These are phyloP conservation scores for Tricholoma bakamatsutake DNA, from an alignment of 768 basidiomycete genomes.

Conservation along the genomic window DNA sequence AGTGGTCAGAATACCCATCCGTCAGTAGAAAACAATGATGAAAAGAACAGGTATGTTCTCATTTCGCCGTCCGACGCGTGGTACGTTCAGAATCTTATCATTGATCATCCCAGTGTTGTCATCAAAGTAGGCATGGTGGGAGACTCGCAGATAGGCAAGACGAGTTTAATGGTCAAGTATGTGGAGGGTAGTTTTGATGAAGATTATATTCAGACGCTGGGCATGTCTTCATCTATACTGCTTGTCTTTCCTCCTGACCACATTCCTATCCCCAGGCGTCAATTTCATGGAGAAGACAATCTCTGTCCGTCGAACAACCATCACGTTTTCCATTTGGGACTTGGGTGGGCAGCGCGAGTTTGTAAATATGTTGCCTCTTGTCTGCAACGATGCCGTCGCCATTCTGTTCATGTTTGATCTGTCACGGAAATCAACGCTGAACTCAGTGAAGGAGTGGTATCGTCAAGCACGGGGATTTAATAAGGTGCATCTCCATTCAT, in stretches of 20 bases:
- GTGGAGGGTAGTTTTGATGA: conserved; percentile 98
- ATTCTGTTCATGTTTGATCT: conserved; percentile 99
- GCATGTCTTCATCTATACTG: conserved; percentile 34
- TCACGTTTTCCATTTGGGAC: conserved; percentile 99
- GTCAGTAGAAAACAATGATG: conserved; percentile 56
- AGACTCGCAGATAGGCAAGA: conserved; percentile 99
- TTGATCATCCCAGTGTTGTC: conserved; percentile 58
- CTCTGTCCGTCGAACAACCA: conserved; percentile 94
- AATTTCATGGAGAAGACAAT: conserved; percentile 99
- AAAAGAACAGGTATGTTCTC: conserved; percentile 58
- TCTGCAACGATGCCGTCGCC: conserved; percentile 99
- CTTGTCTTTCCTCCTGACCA: conserved; percentile 1
- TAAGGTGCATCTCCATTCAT: conserved; percentile 55
- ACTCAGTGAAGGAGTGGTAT: conserved; percentile 99
- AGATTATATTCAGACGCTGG: conserved; percentile 99
- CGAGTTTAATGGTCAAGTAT: conserved; percentile 99
- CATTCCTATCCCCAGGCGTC: conserved; percentile 53
- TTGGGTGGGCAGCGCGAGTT: conserved; percentile 96
- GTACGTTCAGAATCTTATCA: neutral
- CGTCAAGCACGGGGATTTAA: conserved; percentile 98
- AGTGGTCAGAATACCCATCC: conserved; percentile 49
- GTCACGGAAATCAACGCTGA: conserved; percentile 93
- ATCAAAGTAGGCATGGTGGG: conserved; percentile 99
- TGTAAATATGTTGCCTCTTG: conserved; percentile 97
- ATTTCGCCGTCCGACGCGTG: conserved; percentile 3